Evolutionary conservation across 495 filamentous ascomycete species (phyloP).

Genomic region (Talaromyces wortmannii): DNA sequence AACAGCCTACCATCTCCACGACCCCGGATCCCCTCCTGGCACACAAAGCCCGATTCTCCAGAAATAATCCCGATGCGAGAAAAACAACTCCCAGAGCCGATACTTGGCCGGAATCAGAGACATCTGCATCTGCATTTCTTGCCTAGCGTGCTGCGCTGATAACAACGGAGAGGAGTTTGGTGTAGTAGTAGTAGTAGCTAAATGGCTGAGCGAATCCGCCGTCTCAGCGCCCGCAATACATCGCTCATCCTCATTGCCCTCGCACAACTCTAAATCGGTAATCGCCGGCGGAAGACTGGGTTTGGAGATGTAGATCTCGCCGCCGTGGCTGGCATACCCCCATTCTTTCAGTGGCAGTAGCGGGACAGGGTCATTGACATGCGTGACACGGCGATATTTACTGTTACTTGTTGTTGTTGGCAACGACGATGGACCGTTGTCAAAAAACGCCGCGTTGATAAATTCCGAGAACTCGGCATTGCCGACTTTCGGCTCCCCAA

Average conservation of each 20-base stretch:
- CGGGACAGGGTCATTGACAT: conserved; percentile 81
- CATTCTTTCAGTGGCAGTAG: conserved; percentile 78
- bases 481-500: conserved; percentile 83
- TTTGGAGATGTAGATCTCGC: conserved; percentile 81
- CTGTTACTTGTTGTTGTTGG: no score
- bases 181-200: neutral
- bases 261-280: conserved; percentile 63
- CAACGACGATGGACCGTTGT: conserved; percentile 22
- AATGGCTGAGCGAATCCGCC: neutral
- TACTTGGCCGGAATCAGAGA: conserved; percentile 53
- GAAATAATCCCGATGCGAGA: conserved; percentile 94
- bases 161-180: neutral
- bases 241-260: conserved; percentile 58
- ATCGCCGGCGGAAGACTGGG: conserved; percentile 55
- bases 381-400: conserved; percentile 80
- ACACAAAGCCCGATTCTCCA: conserved; percentile 87
- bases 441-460: conserved; percentile 66
- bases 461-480: conserved; percentile 66
- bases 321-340: conserved; percentile 79
- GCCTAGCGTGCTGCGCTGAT: conserved; percentile 2
- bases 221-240: conserved; percentile 58
- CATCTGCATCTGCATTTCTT: conserved; percentile 11
- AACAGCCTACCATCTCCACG: conserved; percentile 43
- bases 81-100: conserved; percentile 85
- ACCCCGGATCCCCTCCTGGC: conserved; percentile 69